Conservation (phyloP, 306 rosid species). For the Vigna hirtella region DNA sequence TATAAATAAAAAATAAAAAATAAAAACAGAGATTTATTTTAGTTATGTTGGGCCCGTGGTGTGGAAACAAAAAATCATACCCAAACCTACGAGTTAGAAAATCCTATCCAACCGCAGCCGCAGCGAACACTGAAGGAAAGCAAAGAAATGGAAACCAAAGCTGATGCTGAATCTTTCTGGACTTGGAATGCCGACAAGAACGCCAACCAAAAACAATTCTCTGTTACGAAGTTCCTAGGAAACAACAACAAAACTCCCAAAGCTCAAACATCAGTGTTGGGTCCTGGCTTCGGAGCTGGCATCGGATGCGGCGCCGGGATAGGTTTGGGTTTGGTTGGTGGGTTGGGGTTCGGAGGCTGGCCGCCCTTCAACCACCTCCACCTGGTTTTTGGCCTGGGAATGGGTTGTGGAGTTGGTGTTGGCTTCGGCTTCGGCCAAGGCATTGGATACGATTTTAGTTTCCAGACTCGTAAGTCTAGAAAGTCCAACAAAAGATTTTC, state of each 20-base stretch:
- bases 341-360: conserved; percentile 48
- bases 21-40: no score
- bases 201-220: conserved; percentile 39
- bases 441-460: conserved; percentile 47
- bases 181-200: conserved; percentile 43
- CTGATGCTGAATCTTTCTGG: conserved; percentile 48
- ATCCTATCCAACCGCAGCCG: not conserved
- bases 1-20: no score
- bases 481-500: conserved; percentile 34
- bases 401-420: conserved; percentile 58
- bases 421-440: conserved; percentile 62
- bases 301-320: conserved; percentile 59
- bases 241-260: conserved; percentile 43
- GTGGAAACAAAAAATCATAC: not conserved
- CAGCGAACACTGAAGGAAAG: no score
- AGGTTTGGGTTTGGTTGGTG: conserved; percentile 57
- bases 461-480: conserved; percentile 44
- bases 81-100: not conserved
- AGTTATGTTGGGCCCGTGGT: not conserved
- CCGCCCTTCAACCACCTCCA: conserved; percentile 50
- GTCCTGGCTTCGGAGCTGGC: conserved; percentile 60
- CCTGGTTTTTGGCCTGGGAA: conserved; percentile 51
- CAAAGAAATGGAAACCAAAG: conserved; percentile 21
- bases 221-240: conserved; percentile 41
- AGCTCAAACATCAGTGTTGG: conserved; percentile 41